These are phyloP conservation scores for Metarhizium humberi DNA, from an alignment of 2,329 filamentous ascomycete genomes.

Conservation along the genomic window DNA sequence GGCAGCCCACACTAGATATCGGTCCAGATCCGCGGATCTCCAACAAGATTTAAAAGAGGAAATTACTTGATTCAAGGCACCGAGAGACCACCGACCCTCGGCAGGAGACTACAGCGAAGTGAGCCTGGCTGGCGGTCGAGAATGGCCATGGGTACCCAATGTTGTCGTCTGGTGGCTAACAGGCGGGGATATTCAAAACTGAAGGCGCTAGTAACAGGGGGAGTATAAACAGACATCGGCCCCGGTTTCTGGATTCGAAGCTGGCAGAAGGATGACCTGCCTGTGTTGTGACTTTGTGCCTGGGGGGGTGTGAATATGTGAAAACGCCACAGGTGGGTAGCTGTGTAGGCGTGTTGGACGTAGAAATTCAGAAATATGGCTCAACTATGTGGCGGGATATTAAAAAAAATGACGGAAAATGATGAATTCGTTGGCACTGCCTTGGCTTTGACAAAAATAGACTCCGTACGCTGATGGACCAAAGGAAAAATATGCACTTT, in stretches of 20 bases:
- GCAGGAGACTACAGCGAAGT: background rate
- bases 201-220: constrained; percentile 4
- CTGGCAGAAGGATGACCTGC: constrained; percentile 1
- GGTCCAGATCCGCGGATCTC: background rate
- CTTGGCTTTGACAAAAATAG: no score
- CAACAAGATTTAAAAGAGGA: background rate
- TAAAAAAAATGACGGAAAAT: no score
- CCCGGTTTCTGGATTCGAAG: constrained; percentile 7
- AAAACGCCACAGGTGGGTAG: constrained; percentile 5
- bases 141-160: constrained; percentile 1
- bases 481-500: background rate
- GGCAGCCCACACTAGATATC: background rate
- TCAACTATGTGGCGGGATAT: no score
- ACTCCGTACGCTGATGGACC: background rate
- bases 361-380: no score
- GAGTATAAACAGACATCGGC: constrained; percentile 3
- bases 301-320: background rate
- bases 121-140: background rate
- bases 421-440: no score
- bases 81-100: constrained; percentile 1
- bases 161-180: constrained; percentile 4
- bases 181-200: constrained; percentile 4
- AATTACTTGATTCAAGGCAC: background rate
- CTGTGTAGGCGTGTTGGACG: background rate
- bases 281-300: background rate